phyloP scores from a whole-genome alignment of 2,329 filamentous ascomycete species.

The Cercospora sesami region DNA sequence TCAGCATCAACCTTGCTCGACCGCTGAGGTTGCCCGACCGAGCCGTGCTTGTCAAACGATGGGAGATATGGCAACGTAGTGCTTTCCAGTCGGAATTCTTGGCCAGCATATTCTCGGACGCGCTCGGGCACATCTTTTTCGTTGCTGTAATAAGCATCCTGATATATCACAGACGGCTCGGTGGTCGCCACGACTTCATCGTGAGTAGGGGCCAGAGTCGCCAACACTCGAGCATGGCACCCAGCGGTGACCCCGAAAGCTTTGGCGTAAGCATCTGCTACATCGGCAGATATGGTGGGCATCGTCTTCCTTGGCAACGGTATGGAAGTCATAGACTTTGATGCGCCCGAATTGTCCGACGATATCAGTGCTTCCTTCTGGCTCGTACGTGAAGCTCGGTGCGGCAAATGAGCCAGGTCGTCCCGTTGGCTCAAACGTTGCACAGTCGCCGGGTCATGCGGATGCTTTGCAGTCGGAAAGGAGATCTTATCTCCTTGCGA shows the following conservation, averaged over 20 bases:
- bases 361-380: conserved; percentile 9
- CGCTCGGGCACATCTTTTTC: conserved; percentile 79
- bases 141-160: conserved; percentile 80
- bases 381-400: conserved; percentile 17
- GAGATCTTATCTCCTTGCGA: conserved; percentile 55
- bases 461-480: conserved; percentile 77
- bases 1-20: conserved; percentile 57
- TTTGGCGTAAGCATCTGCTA: conserved; percentile 26
- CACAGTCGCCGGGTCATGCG: conserved; percentile 63
- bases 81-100: conserved; percentile 76
- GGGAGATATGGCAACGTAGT: conserved; percentile 77
- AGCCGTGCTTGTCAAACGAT: conserved; percentile 55
- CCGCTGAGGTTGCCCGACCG: conserved; percentile 60
- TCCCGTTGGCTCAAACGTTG: conserved; percentile 66
- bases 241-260: conserved; percentile 27
- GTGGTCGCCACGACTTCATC: conserved; percentile 58
- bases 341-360: neutral
- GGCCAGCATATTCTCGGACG: conserved; percentile 79
- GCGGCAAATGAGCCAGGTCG: conserved; percentile 24
- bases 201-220: conserved; percentile 44
- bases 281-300: neutral
- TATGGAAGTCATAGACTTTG: conserved; percentile 1
- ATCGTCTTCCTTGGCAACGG: neutral
- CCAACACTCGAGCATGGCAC: conserved; percentile 39
- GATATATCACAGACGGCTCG: conserved; percentile 71